Evolutionary conservation across 768 basidiomycete genomes (phyloP), one percentile per base, ranked within the genome.

Genomic region (Lactarius evosmus): DNA sequence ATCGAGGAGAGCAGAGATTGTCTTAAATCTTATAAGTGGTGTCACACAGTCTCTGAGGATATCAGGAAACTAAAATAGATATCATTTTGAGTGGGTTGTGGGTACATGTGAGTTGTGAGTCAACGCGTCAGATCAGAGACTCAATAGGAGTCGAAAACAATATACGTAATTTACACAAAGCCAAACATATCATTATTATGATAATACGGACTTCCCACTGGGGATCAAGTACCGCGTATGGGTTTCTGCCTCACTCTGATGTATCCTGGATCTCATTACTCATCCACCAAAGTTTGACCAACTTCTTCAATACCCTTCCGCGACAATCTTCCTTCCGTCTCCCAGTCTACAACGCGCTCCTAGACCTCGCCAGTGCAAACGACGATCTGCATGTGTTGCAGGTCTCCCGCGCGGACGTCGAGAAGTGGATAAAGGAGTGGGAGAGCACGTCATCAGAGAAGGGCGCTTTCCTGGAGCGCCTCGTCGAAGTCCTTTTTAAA

Each of bases 381-480:
- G 44, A 46, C 44, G 44, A 46, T 4, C 12, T 46, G 44, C 44
- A 46, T 22, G 44, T 46, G 4, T 5, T 46, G 44, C 44, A 46
- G 22, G 44, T 46, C 22, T 46, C 44, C 44, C 44, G 44, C 12
- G 11, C 44, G 22, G 44, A 46, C 22, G 22, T 46, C 44, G 44
- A 46, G 11, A 22, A 46, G 11, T 46, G 44, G 44, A 11, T 46
- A 12, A 46, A 46, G 44, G 44, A 46, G 11, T 46, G 44, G 44
- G 44, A 46, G 44, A 46, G 22, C 44, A 46, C 44, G 44, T 22
- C 44, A 4, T 46, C 44, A 22, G 44, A 46, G 12, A 46, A 46
- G 22, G 25, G 44, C 44, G 11, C 44, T 0, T 46, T 46, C 33
- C 77, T 92, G 49, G 74, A 88, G 56, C 75, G 75, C 66, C 78